phyloP scores from a whole-genome alignment of 176 grass and related monocot species.

The Pharus latifolius region DNA sequence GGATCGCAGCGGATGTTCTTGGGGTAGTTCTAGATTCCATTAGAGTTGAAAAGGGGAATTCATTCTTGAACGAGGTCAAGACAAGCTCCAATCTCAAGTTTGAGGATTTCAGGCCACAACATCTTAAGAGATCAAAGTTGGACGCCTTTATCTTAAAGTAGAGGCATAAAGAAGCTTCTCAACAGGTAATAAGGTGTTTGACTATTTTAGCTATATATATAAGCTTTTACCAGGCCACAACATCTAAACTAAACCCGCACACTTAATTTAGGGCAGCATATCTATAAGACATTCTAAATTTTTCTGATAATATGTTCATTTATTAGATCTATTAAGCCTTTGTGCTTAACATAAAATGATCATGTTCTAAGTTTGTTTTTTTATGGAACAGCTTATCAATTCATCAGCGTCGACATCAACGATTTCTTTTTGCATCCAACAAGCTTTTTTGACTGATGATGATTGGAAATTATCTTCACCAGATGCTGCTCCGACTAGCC shows the following conservation, averaged over 20 bases:
- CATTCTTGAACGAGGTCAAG: conserved; percentile 64
- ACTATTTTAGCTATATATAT: too few species aligned
- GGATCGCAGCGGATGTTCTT: conserved; percentile 70
- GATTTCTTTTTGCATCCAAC: conserved; percentile 14
- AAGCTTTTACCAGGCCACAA: too few species aligned
- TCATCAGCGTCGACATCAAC: conserved; percentile 15
- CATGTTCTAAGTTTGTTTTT: conserved; percentile 11
- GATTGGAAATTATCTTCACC: not conserved
- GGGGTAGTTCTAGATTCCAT: conserved; percentile 48
- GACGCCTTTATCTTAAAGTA: conserved; percentile 86
- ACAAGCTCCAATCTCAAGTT: conserved; percentile 55
- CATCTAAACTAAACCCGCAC: too few species aligned
- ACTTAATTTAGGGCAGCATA: not conserved
- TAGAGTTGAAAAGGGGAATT: conserved; percentile 51
- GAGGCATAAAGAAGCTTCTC: conserved; percentile 19
- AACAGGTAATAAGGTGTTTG: conserved; percentile 51
- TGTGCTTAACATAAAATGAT: not conserved
- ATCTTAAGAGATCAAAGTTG: conserved; percentile 48
- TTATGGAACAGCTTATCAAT: conserved; percentile 32
- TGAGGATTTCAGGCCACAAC: conserved; percentile 65
- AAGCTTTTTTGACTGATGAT: conserved; percentile 11
- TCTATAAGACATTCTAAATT: not conserved
- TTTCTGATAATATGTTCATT: not conserved
- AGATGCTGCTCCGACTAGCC: not conserved
- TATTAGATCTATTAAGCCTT: not conserved